phyloP scores from a whole-genome alignment of 345 rosid species.

The Rhodomyrtus tomentosa region DNA sequence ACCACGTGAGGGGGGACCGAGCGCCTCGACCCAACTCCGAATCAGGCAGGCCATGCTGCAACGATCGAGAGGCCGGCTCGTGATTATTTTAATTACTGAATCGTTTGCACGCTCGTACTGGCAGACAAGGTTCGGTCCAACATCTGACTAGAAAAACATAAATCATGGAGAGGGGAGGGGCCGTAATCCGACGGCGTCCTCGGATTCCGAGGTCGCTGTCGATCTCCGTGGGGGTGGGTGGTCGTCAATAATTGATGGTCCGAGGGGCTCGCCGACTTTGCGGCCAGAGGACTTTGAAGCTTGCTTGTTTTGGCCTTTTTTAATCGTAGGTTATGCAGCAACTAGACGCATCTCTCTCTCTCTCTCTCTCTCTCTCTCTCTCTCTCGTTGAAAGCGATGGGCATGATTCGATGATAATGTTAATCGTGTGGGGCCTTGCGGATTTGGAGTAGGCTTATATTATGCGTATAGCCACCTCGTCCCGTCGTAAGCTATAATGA shows the following conservation, averaged over 20 bases:
- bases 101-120: not conserved
- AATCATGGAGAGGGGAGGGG: not conserved
- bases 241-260: not conserved
- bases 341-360: not conserved
- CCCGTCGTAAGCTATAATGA: not conserved
- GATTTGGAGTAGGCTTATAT: not conserved
- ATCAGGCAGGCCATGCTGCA: not conserved
- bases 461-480: not conserved
- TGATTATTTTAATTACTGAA: not conserved
- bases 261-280: not conserved
- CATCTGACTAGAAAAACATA: not conserved
- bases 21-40: not conserved
- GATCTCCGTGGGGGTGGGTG: not conserved
- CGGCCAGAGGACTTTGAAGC: not conserved
- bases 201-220: not conserved
- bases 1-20: not conserved
- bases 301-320: not conserved
- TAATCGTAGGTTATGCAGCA: not conserved
- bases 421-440: not conserved
- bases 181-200: not conserved
- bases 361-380: not conserved
- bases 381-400: not conserved
- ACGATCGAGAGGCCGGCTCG: not conserved
- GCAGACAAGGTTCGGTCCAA: not conserved
- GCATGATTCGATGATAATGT: not conserved